Conservation (phyloP, 1,139 yeast species). For the Wickerhamiella pararugosa region DNA sequence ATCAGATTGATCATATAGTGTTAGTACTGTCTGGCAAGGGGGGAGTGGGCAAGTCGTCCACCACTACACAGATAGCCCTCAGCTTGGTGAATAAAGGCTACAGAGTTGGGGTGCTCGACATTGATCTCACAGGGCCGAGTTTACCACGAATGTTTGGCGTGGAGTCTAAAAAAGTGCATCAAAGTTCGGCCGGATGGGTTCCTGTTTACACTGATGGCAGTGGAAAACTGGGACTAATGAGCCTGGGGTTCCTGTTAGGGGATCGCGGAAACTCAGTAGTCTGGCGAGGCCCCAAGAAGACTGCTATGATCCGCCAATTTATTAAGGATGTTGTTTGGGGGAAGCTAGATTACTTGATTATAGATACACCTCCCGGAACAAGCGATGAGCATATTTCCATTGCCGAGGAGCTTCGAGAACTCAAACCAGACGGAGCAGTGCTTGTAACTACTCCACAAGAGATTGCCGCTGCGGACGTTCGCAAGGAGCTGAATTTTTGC, state of each 20-base stretch:
- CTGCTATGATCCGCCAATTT: slow-evolving; percentile 94
- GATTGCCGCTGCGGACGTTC: slow-evolving; percentile 83
- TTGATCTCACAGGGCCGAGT: slow-evolving; percentile 94
- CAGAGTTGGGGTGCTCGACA: slow-evolving; percentile 84
- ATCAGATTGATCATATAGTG: slow-evolving; percentile 53
- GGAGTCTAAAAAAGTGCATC: slow-evolving; percentile 66
- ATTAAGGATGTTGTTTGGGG: slow-evolving; percentile 89
- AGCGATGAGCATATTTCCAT: slow-evolving; percentile 96
- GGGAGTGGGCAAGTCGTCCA: slow-evolving; percentile 93
- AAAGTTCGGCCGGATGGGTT: slow-evolving; percentile 77
- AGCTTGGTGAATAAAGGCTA: slow-evolving; percentile 54
- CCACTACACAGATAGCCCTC: slow-evolving; percentile 83
- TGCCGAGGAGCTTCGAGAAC: slow-evolving; percentile 71
- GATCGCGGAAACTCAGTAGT: slow-evolving; percentile 84
- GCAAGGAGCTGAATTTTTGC: slow-evolving; percentile 88
- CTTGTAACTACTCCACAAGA: slow-evolving; percentile 95
- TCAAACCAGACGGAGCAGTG: slow-evolving; percentile 81
- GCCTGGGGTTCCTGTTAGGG: slow-evolving; percentile 76
- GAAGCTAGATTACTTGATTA: slow-evolving; percentile 58
- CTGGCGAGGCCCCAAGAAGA: slow-evolving; percentile 98
- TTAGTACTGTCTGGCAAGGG: slow-evolving; percentile 53
- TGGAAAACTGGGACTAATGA: slow-evolving; percentile 42
- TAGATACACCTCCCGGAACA: slow-evolving; percentile 98
- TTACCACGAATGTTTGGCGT: slow-evolving; percentile 93
- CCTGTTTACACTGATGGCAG: slow-evolving; percentile 44